Percentiles rank a stretch among this genome's conserved stretches.
Evolutionary conservation across 805 yeast genomes (phyloP).

Genomic region (Candida nonsorbophila): DNA sequence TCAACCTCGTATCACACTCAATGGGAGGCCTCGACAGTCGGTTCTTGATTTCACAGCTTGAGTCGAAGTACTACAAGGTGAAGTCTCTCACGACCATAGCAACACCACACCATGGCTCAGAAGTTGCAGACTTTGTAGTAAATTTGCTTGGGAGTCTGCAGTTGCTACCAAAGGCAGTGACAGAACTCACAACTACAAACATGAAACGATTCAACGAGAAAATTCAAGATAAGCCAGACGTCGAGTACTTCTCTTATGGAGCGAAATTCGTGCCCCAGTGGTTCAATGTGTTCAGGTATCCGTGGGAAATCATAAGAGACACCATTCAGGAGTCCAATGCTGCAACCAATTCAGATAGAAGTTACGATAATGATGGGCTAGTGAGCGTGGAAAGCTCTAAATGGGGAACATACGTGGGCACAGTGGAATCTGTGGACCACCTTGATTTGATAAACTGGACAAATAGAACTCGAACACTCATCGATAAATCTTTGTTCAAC

Average conservation of each 20-base stretch:
- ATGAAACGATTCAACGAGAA: conserved; percentile 49
- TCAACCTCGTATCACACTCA: conserved; percentile 82
- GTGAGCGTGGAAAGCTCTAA: conserved; percentile 71
- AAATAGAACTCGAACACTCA: conserved; percentile 39
- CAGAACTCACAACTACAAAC: conserved; percentile 58
- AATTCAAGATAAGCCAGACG: conserved; percentile 52
- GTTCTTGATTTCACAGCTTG: conserved; percentile 54
- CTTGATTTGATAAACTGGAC: conserved; percentile 84
- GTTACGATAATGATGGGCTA: conserved; percentile 73
- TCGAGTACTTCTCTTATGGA: conserved; percentile 79
- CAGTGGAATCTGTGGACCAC: conserved; percentile 75
- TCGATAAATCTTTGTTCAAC: conserved; percentile 24
- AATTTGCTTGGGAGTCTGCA: conserved; percentile 17
- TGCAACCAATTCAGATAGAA: conserved; percentile 12
- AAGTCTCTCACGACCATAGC: conserved; percentile 77
- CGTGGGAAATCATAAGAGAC: conserved; percentile 58
- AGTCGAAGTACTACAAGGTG: conserved; percentile 48
- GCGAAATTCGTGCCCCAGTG: conserved; percentile 63
- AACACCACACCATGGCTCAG: conserved; percentile 87
- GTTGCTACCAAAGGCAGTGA: conserved; percentile 36
- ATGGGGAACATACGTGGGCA: conserved; percentile 85
- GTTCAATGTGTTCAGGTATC: conserved; percentile 52
- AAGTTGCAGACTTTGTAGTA: conserved; percentile 67
- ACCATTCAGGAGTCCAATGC: conserved; percentile 6
- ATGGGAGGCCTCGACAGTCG: conserved; percentile 93